Conservation (phyloP, 163 green algal genomes). For the Coccomyxa subellipsoidea region DNA sequence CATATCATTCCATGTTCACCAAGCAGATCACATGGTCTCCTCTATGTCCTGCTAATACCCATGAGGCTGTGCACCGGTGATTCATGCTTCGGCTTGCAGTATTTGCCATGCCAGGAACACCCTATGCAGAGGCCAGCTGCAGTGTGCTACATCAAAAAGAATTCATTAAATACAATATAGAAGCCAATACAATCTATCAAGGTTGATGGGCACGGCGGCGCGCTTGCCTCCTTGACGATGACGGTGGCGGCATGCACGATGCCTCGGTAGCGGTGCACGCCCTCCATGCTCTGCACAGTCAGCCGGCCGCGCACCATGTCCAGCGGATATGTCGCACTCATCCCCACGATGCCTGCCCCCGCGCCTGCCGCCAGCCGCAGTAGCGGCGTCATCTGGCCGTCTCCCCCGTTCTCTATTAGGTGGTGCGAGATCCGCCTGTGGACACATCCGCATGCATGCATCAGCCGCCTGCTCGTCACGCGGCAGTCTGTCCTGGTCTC, state of each 20-base stretch:
- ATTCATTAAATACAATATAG: no score
- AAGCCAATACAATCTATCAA: no score
- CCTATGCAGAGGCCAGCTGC: no score
- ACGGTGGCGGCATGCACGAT: slow-evolving; percentile 80
- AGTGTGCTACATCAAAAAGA: no score
- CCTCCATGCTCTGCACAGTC: slow-evolving; percentile 71
- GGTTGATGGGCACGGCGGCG: no score
- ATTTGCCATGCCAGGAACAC: no score
- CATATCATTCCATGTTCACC: not conserved
- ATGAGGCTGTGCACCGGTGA: no score
- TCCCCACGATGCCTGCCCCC: slow-evolving; percentile 87
- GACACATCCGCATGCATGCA: not conserved
- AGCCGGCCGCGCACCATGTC: slow-evolving; percentile 98
- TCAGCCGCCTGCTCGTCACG: not conserved
- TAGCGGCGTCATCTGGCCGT: slow-evolving; percentile 82
- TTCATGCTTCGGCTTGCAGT: no score
- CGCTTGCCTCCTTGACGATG: slow-evolving; percentile 71
- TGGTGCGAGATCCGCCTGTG: slow-evolving; percentile 66
- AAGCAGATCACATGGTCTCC: no score
- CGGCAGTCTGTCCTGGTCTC: no score
- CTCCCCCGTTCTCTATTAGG: slow-evolving; percentile 65
- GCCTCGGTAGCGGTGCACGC: slow-evolving; percentile 76
- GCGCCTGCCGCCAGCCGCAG: slow-evolving; percentile 84
- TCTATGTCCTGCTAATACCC: no score
- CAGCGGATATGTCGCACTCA: slow-evolving; percentile 96